Percentiles rank a stretch among this genome's conserved stretches.
Conservation (phyloP, 106 monocot species). For the Allium fistulosum region DNA sequence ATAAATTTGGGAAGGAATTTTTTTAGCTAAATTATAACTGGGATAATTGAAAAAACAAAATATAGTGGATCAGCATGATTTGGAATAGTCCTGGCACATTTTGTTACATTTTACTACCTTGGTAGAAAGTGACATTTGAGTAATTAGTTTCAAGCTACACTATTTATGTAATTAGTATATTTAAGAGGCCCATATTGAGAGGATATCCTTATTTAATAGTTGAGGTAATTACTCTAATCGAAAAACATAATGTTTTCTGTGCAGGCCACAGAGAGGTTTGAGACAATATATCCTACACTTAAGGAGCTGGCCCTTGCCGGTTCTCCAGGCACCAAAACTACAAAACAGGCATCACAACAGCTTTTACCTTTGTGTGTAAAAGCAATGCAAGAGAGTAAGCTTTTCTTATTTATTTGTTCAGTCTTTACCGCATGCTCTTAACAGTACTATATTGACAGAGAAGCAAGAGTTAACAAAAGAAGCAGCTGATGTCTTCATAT, state of each 20-base stretch:
- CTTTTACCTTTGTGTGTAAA: slow-evolving; percentile 47
- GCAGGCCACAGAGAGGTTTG: slow-evolving; percentile 96
- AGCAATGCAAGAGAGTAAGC: slow-evolving; percentile 79
- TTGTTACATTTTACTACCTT: too few relatives aligned
- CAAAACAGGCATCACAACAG: slow-evolving; percentile 84
- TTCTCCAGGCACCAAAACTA: slow-evolving; percentile 69
- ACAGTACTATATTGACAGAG: slow-evolving; percentile 24
- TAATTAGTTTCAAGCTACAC: too few relatives aligned
- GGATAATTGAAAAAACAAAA: too few relatives aligned
- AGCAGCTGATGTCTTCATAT: slow-evolving; percentile 73
- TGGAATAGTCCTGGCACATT: too few relatives aligned
- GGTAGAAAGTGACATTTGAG: too few relatives aligned
- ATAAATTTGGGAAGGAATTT: too few relatives aligned
- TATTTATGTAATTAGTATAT: too few relatives aligned
- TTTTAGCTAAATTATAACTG: too few relatives aligned
- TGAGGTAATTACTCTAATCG: too few relatives aligned
- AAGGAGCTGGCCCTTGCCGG: slow-evolving; percentile 86
- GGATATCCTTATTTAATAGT: too few relatives aligned
- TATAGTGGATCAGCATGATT: too few relatives aligned
- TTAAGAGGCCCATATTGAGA: not conserved
- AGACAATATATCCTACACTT: slow-evolving; percentile 76
- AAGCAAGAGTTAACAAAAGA: slow-evolving; percentile 57
- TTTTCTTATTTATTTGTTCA: not conserved
- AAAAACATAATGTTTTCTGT: not conserved
- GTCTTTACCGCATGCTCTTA: not conserved